Base-by-base conservation (phyloP, 2,329 filamentous ascomycete genomes). In the Sporothrix mexicana region DNA sequence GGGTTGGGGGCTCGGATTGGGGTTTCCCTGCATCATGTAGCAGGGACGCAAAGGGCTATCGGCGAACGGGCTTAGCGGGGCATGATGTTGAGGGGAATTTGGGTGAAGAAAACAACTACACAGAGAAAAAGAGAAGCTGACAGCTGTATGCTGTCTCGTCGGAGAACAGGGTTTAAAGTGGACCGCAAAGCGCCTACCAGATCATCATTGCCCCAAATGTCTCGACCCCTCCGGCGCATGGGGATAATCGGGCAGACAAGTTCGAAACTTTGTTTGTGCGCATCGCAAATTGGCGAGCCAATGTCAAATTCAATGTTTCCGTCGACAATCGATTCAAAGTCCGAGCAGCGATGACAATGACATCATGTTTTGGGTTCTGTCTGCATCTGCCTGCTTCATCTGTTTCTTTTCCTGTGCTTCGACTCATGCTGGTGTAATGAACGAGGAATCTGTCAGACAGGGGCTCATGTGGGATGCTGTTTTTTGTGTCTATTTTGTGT, bases 231-330 rank as follows among this genome's bases (percentile, higher is more conserved):
- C 57, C 17, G 15, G 13, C 30, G 25, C 30, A 17, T 61, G 23
- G 57, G 57, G 57, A 61, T 41, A 61, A 57, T 57, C 53, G 30
- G 57, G 57, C 30, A 41, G 17, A n/a, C 23, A 36, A n/a, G n/a
- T n/a, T n/a, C n/a, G n/a, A 57, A 25, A 30, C 3, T 15, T 1
- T 23, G 15, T 57, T 9, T 57, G 55, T 57, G 10, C 20, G 30
- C 4, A 30, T 36, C 30, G 30, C 7, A 36, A 36, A 4, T 36
- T 36, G 30, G 7, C 30, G 7, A 4, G 7, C 4, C 30, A 36
- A 36, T 36, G 30, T 36, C 30, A 36, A 36, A 6, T 4, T 36
- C 30, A 36, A 36, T 36, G 5, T 36, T 7, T 15, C 23, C 20
- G 23, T n/a, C 20, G 20, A 57, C 23, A 23, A 23, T 5, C 23